Evolutionary conservation across 1,284 basidiomycete species (phyloP), one percentile per base, ranked within the genome.

Genomic region (Rhodotorula sp.): DNA sequence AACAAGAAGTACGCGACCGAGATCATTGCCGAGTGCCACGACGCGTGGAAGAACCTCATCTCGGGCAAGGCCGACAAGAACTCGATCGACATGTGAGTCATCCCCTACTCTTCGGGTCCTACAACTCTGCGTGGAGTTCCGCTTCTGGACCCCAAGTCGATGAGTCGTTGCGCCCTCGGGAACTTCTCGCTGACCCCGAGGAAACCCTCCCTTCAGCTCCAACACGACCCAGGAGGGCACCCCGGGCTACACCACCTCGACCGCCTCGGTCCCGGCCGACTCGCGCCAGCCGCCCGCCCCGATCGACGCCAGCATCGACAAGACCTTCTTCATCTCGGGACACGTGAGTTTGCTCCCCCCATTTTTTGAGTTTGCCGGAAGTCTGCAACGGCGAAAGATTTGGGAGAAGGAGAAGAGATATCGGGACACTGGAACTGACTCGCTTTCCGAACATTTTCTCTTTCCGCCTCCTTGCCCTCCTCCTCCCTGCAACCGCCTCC

Each of bases 21-120:
- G 84, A 95, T 99, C 83, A 91, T 99, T 79, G 93, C 95, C 83
- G 96, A 99, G 83, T 95, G 93, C 84, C 91, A 99, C 82, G 95
- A 98, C 83, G 92, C 95, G 60, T 99, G 96, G 96, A 93, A 93
- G 80, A 91, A 92, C 80, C 88, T 99, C 79, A 86, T 95, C 80
- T 83, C 83, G 70, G 94, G 94, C 74, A 91, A 97, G 77, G 68
- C 88, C 72, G 89, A 88, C 83, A 89, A 88, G 29, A 77, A 87
- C 80, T 89, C 91, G 68, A 81, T 95, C 72, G 88, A 89, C 70
- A 91, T 92, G 91, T 93, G 79, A 69, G 90, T 84, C 42, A 24
- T 24, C 55, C 45, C 59, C 48, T 57, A n/a, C n/a, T 66, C 49
- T 29, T 26, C 56, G 14, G 42, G n/a, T 49, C 37, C 37, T 20